Evolutionary conservation across 2,329 filamentous ascomycete genomes (phyloP).

Genomic region (Colletotrichum shisoi): DNA sequence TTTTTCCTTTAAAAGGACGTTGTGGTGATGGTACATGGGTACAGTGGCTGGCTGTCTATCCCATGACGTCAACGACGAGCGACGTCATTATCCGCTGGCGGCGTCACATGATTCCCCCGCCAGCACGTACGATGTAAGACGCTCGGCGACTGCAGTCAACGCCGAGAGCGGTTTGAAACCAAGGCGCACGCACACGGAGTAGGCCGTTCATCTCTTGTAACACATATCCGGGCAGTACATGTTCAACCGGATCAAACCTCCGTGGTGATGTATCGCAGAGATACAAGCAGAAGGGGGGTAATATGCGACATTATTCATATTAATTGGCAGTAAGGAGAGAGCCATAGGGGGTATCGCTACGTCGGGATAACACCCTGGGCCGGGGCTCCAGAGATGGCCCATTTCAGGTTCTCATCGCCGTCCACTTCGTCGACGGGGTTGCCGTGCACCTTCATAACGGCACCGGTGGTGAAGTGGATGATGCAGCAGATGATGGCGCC

Average conservation of each 20-base stretch:
- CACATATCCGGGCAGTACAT: neutral
- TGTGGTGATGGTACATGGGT: slow-evolving; percentile 17
- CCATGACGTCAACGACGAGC: slow-evolving; percentile 31
- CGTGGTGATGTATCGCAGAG: neutral
- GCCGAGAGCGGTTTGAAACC: neutral
- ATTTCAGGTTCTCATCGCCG: slow-evolving; percentile 57
- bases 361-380: slow-evolving; percentile 53
- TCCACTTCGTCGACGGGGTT: slow-evolving; percentile 54
- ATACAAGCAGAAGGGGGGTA: neutral
- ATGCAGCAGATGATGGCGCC: slow-evolving; percentile 57
- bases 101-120: slow-evolving; percentile 25
- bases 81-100: slow-evolving; percentile 29
- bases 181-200: no score
- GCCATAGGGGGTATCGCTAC: neutral
- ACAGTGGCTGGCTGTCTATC: neutral
- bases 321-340: neutral
- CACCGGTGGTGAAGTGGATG: slow-evolving; percentile 59
- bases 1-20: slow-evolving; percentile 4
- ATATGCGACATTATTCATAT: neutral
- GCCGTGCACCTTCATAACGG: slow-evolving; percentile 59
- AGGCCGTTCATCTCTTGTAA: neutral
- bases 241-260: slow-evolving; percentile 2
- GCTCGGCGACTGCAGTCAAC: neutral
- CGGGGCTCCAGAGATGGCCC: slow-evolving; percentile 54
- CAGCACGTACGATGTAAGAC: neutral